Evolutionary conservation across 2,329 filamentous ascomycete genomes (phyloP).

Genomic region (Shiraia sp.): DNA sequence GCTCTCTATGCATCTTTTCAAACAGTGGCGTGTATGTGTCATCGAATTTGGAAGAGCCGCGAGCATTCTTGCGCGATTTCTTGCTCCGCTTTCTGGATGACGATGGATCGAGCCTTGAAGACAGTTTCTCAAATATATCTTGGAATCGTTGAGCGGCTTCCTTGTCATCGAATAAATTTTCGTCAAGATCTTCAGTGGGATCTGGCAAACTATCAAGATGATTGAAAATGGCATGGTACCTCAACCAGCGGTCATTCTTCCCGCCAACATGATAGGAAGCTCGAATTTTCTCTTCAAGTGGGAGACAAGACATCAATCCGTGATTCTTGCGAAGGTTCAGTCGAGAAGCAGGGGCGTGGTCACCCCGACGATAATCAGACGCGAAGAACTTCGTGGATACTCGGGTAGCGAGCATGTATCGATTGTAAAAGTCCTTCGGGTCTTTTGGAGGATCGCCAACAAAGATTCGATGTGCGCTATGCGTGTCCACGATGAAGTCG

Average conservation of each 20-base stretch:
- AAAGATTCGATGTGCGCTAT: slow-evolving; percentile 17
- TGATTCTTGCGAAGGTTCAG: slow-evolving; percentile 8
- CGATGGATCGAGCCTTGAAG: slow-evolving; percentile 1
- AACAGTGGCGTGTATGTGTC: slow-evolving; percentile 8
- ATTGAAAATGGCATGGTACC: slow-evolving; percentile 21
- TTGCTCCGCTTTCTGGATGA: slow-evolving; percentile 8
- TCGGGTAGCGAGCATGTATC: slow-evolving; percentile 7
- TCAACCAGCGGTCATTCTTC: slow-evolving; percentile 13
- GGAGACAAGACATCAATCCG: slow-evolving; percentile 9
- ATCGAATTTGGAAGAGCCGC: slow-evolving; percentile 7
- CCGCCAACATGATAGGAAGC: slow-evolving; percentile 11
- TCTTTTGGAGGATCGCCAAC: slow-evolving; percentile 17
- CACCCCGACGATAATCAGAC: slow-evolving; percentile 2
- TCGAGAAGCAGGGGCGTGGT: background rate
- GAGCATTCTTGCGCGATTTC: slow-evolving; percentile 3
- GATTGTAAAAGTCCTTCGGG: slow-evolving; percentile 13
- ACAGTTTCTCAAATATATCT: slow-evolving; percentile 6
- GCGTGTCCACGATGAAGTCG: slow-evolving; percentile 22
- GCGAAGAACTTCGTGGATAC: slow-evolving; percentile 6
- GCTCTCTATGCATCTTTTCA: slow-evolving; percentile 3
- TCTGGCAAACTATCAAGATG: slow-evolving; percentile 6
- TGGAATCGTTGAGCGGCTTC: slow-evolving; percentile 2
- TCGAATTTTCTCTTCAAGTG: slow-evolving; percentile 13
- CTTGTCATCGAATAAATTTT: background rate
- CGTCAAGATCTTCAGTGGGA: background rate